phyloP scores from a whole-genome alignment of 169 alveolate species.

The Eimeria tenella region DNA sequence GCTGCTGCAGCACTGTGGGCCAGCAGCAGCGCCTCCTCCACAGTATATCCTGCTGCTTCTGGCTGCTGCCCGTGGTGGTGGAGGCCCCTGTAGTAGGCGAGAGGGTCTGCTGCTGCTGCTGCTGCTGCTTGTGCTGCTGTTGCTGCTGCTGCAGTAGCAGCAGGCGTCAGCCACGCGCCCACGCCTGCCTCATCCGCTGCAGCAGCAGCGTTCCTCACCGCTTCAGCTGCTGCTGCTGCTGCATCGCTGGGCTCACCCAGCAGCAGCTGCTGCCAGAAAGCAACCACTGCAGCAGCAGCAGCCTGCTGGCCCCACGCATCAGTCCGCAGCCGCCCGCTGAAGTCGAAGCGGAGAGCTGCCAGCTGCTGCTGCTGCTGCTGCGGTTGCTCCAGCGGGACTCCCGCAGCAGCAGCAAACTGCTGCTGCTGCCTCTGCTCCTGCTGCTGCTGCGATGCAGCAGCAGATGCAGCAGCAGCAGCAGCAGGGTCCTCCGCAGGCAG shows the following conservation, averaged over 20 bases:
- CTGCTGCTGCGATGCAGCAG: background rate
- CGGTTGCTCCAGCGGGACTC: slow-evolving; percentile 8
- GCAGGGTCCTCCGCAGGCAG: slow-evolving; percentile 26
- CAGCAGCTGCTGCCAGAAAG: slow-evolving; percentile 57
- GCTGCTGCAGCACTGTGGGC: slow-evolving; percentile 78
- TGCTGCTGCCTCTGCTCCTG: slow-evolving; percentile 11
- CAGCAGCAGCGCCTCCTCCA: slow-evolving; percentile 80
- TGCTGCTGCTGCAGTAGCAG: slow-evolving; percentile 38
- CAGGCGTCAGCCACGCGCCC: slow-evolving; percentile 24
- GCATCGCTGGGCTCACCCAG: background rate
- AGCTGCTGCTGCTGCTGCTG: slow-evolving; percentile 49
- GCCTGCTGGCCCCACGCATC: slow-evolving; percentile 49
- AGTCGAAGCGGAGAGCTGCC: slow-evolving; percentile 42
- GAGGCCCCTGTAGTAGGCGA: slow-evolving; percentile 76
- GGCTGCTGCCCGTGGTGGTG: slow-evolving; percentile 82
- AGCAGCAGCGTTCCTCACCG: background rate
- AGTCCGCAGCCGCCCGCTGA: slow-evolving; percentile 56
- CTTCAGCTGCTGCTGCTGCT: background rate
- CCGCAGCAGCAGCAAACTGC: slow-evolving; percentile 66
- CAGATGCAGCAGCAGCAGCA: slow-evolving; percentile 38
- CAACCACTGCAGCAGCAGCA: slow-evolving; percentile 59
- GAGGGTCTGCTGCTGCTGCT: slow-evolving; percentile 72
- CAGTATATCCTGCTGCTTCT: slow-evolving; percentile 80
- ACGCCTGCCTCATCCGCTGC: slow-evolving; percentile 56
- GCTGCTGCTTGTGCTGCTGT: slow-evolving; percentile 70